These are phyloP conservation scores for Prunus mume DNA, from an alignment of 306 rosid species.

Conservation along the genomic window DNA sequence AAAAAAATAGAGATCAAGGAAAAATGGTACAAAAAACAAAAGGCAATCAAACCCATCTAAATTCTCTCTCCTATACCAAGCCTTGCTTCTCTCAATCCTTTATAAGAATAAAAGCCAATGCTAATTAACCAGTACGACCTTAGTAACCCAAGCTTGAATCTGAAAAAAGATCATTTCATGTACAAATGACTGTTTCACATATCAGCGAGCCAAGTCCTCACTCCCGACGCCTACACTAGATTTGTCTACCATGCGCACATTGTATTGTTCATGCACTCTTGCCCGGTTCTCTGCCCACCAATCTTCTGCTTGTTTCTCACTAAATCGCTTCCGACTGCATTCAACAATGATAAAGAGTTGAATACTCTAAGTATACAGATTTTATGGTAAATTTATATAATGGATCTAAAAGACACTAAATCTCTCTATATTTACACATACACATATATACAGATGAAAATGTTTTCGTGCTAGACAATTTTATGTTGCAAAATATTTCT, in stretches of 20 bases:
- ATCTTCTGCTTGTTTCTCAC: constrained; percentile 92
- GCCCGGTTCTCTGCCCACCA: constrained; percentile 98
- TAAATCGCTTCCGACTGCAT: constrained; percentile 94
- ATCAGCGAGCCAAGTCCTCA: constrained; percentile 79
- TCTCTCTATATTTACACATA: background rate
- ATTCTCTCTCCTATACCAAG: constrained; percentile 59
- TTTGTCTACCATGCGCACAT: constrained; percentile 79
- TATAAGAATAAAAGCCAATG: constrained; percentile 59
- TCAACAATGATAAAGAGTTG: constrained; percentile 18
- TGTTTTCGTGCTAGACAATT: background rate
- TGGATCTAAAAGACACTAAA: background rate
- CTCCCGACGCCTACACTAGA: constrained; percentile 82
- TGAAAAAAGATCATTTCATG: constrained; percentile 48
- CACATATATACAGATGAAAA: background rate
- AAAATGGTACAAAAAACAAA: constrained; percentile 26
- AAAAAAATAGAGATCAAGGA: constrained; percentile 8
- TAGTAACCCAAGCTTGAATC: constrained; percentile 54
- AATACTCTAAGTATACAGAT: background rate
- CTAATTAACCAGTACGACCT: constrained; percentile 44
- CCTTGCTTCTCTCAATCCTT: constrained; percentile 43
- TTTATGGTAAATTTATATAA: background rate
- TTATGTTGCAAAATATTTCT: background rate
- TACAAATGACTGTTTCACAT: constrained; percentile 46
- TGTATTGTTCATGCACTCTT: constrained; percentile 82
- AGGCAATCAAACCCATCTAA: constrained; percentile 68